Evolutionary conservation across 768 basidiomycete species (phyloP).

Genomic region (Fomitopsis serialis): DNA sequence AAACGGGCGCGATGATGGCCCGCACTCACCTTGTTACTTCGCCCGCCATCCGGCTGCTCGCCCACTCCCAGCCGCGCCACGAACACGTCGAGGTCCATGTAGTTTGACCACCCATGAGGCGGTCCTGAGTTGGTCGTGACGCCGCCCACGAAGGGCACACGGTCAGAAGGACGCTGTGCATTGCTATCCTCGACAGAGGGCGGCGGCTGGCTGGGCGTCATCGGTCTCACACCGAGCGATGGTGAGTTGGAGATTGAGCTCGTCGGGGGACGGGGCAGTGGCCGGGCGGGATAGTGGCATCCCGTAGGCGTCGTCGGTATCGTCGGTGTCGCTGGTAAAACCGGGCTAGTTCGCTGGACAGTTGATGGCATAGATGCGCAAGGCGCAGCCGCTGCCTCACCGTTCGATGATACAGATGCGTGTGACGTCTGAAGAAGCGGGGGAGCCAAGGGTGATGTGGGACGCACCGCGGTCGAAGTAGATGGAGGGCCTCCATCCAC

Average conservation of each 20-base stretch:
- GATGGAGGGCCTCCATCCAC: neutral
- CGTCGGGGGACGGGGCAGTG: constrained; percentile 41
- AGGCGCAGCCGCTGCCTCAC: too few species aligned
- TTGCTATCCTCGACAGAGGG: neutral
- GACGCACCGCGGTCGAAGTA: neutral
- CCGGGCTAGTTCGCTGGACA: neutral
- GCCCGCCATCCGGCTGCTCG: constrained; percentile 36
- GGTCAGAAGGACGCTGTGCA: neutral
- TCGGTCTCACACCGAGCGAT: neutral
- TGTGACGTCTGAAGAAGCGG: neutral
- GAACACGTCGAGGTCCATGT: constrained; percentile 60
- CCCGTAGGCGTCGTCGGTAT: constrained; percentile 3
- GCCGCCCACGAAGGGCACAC: neutral
- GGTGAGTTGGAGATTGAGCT: constrained; percentile 5
- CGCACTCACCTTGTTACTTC: constrained; percentile 59
- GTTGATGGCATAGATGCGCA: too few species aligned
- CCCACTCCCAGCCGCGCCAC: constrained; percentile 49
- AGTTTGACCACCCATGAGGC: neutral
- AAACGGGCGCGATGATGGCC: too few species aligned
- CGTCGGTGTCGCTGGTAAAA: constrained; percentile 1
- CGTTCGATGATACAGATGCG: too few species aligned
- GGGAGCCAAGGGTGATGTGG: neutral
- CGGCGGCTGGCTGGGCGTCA: neutral
- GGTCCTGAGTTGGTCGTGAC: neutral
- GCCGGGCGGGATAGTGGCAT: constrained; percentile 50